Conservation (phyloP, 306 rosid genomes). For the Acacia melanoxylon region DNA sequence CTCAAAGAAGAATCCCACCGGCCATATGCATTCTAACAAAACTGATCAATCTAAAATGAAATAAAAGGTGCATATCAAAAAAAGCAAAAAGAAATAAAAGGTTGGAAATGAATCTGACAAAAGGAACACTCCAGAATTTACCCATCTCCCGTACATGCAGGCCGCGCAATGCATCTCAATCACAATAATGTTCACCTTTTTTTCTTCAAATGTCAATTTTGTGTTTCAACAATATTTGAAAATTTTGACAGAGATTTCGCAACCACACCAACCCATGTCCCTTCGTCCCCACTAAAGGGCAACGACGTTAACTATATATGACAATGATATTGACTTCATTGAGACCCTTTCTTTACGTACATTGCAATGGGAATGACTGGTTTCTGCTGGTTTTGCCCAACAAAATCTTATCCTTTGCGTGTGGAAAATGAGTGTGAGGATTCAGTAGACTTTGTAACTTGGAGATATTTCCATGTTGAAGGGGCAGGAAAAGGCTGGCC, state of each 20-base stretch:
- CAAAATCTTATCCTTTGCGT: conserved; percentile 33
- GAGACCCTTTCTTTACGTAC: neutral
- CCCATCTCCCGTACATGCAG: neutral
- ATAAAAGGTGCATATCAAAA: neutral
- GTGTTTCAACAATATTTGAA: conserved; percentile 11
- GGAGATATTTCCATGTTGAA: neutral
- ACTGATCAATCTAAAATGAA: neutral
- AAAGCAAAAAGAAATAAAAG: neutral
- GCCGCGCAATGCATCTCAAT: neutral
- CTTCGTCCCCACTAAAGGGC: neutral
- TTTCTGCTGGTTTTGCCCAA: neutral
- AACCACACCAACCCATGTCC: neutral
- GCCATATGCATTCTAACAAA: neutral
- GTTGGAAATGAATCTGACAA: neutral
- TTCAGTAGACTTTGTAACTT: neutral
- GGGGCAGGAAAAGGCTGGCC: neutral
- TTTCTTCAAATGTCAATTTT: conserved; percentile 7
- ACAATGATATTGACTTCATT: neutral
- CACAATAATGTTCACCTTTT: conserved; percentile 1
- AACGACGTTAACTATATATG: neutral
- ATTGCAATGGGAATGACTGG: conserved; percentile 12
- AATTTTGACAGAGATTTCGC: neutral
- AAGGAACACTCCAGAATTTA: neutral
- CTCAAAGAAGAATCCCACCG: neutral
- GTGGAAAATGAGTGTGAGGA: neutral